Conservation (phyloP, 805 yeast species). For the Kazachstania taianensis region DNA sequence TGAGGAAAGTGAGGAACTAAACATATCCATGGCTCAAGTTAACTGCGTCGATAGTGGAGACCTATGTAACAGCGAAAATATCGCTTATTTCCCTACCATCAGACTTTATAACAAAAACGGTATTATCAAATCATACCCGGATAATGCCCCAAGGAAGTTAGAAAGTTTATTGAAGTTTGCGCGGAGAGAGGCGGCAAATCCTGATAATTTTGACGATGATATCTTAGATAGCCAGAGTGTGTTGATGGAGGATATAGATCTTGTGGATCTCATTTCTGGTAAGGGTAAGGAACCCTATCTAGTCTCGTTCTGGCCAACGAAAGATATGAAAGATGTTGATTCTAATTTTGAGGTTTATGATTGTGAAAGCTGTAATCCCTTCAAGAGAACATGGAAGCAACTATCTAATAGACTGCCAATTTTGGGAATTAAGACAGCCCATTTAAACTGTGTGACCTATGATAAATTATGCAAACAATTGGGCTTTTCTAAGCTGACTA, state of each 20-base stretch:
- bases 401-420: conserved; percentile 39
- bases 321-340: conserved; percentile 31
- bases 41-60: conserved; percentile 85
- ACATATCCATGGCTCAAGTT: conserved; percentile 58
- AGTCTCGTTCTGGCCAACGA: conserved; percentile 58
- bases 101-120: conserved; percentile 57
- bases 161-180: conserved; percentile 45
- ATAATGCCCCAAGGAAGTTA: conserved; percentile 34
- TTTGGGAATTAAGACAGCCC: conserved; percentile 36
- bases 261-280: conserved; percentile 45
- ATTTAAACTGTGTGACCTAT: conserved; percentile 49
- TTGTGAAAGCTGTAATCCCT: conserved; percentile 42
- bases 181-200: conserved; percentile 42
- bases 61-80: conserved; percentile 58
- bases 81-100: conserved; percentile 60
- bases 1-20: conserved; percentile 34
- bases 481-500: conserved; percentile 33
- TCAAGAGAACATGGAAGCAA: conserved; percentile 48
- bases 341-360: conserved; percentile 28
- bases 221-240: conserved; percentile 35
- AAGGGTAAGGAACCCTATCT: conserved; percentile 39
- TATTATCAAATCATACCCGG: conserved; percentile 39
- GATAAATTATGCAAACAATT: conserved; percentile 42
- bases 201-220: conserved; percentile 29
- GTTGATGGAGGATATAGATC: conserved; percentile 31